Evolutionary conservation across 345 rosid species (phyloP).

Genomic region (Gossypium thurberi): DNA sequence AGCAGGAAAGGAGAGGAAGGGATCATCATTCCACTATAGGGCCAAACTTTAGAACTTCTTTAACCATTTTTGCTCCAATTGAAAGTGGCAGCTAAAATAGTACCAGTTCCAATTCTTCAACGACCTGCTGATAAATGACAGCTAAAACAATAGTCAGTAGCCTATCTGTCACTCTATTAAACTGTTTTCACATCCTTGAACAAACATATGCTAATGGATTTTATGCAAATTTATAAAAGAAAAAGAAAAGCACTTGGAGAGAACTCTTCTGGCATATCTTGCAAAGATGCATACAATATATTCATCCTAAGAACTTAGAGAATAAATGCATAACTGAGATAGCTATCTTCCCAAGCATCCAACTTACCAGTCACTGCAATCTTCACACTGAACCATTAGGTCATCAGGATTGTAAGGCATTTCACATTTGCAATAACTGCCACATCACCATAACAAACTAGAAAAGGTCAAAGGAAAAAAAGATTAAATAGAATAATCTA

Average conservation of each 20-base stretch:
- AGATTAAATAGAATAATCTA: not conserved
- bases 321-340: conserved; percentile 3
- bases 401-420: conserved; percentile 99
- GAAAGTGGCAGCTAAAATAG: not conserved
- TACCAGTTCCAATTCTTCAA: not conserved
- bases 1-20: not conserved
- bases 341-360: not conserved
- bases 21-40: conserved; percentile 6
- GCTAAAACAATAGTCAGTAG: not conserved
- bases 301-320: not conserved
- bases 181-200: not conserved
- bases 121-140: not conserved
- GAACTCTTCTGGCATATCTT: not conserved
- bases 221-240: not conserved
- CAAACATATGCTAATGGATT: not conserved
- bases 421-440: conserved; percentile 96
- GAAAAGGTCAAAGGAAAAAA: not conserved
- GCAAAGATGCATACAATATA: not conserved
- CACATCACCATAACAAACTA: conserved; percentile 9
- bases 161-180: not conserved
- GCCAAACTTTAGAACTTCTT: not conserved
- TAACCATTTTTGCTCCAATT: not conserved
- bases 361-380: conserved; percentile 84
- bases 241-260: not conserved
- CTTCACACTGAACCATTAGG: conserved; percentile 93